Base-by-base conservation (phyloP, 1,284 basidiomycete species). In the Flammula alnicola region DNA sequence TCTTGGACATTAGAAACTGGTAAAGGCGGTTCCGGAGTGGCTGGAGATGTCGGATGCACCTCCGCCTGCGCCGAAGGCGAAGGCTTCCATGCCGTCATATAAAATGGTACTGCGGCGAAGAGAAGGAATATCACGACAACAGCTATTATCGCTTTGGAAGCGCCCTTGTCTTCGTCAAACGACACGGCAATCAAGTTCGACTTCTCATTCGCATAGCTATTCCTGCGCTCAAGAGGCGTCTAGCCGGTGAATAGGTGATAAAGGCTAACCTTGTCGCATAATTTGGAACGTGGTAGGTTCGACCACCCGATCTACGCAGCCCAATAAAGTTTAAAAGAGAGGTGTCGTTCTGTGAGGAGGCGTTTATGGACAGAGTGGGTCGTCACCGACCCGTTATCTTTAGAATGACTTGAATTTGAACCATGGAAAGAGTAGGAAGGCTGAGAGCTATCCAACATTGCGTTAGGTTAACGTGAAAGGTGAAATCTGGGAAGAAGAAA, bases 201-300 rank as follows among this genome's bases (percentile, higher is more conserved):
- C 33, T 58, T 63, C 32, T 70, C 68, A 44, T 67, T 70, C 35
- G 69, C 67, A 47, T 69, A 70, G 52, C 69, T 70, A 25, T 39
- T 44, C 43, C 37, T 38, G 44, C 39, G 46, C 47, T 43, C 44
- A 47, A 26, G 37, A 47, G 8, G n/a, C 29, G 17, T 32, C 23
- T 14, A 41, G 46, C 30, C 42, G 14, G 25, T 22, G 17, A 32
- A 12, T 39, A 51, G 36, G 42, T 19, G 31, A 22, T 26, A 26
- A 30, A 38, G 32, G 47, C 59, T 35, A 37, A 68, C 69, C 68
- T 70, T 51, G 69, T 69, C 20, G 67, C 69, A 49, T 69, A 69
- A 46, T 70, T 70, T 22, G 69, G 68, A 41, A 70, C 62, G 56
- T 70, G 67, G 52, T 69, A 70, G 26, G 67, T 70, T 31, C 67